These are phyloP conservation scores for Malus hybrid DNA, from an alignment of 331 rosid genomes.

Conservation along the genomic window DNA sequence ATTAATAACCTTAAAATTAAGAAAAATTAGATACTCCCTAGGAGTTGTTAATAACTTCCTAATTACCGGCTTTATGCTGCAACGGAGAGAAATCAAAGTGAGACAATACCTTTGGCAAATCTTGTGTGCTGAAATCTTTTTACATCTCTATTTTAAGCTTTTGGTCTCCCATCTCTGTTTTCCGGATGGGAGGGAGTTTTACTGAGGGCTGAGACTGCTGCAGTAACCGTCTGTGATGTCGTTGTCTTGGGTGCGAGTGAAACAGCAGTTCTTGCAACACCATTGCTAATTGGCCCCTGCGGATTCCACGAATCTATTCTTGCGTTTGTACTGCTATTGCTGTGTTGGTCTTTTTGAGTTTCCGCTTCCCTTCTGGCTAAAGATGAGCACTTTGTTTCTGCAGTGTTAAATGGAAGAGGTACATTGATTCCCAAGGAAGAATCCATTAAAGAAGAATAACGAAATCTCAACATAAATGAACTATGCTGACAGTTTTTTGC, in stretches of 20 bases:
- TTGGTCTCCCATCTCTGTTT: conserved; percentile 44
- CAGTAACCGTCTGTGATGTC: conserved; percentile 23
- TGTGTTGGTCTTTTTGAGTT: conserved; percentile 36
- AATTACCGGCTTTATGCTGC: conserved; percentile 18
- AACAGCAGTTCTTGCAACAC: conserved; percentile 36
- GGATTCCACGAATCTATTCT: conserved; percentile 34
- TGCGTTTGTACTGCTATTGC: conserved; percentile 38
- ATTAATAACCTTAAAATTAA: conserved; percentile 22
- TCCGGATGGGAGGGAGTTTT: conserved; percentile 32
- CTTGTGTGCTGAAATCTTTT: conserved; percentile 30
- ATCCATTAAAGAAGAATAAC: background rate
- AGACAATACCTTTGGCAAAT: conserved; percentile 29
- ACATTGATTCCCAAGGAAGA: conserved; percentile 13
- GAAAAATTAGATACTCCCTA: conserved; percentile 28
- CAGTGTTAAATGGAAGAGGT: conserved; percentile 24
- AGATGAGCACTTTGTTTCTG: conserved; percentile 80
- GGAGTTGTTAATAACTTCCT: conserved; percentile 16
- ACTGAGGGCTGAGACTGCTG: conserved; percentile 30
- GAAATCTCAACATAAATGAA: background rate
- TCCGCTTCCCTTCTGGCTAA: conserved; percentile 59
- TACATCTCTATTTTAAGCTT: conserved; percentile 30
- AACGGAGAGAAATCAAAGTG: background rate
- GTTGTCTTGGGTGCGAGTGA: conserved; percentile 30
- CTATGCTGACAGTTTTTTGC: background rate
- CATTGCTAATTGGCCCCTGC: conserved; percentile 36